Conservation (phyloP, 2,329 filamentous ascomycete species). For the Dothiorella sarmentorum region DNA sequence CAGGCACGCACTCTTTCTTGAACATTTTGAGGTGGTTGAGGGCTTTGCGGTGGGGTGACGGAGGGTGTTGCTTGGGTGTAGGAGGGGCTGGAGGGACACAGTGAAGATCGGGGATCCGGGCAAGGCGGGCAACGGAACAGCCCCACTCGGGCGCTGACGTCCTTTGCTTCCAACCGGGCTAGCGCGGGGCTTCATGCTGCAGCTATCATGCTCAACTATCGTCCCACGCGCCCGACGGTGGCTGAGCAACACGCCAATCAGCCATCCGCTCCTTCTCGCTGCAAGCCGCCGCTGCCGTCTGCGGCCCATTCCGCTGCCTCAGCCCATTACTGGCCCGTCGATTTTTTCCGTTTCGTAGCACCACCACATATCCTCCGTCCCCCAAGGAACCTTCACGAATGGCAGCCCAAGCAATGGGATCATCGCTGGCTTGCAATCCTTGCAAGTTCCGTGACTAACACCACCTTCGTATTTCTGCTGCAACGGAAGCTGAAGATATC, state of each 20-base stretch:
- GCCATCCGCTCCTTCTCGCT: not conserved
- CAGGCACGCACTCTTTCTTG: conserved; percentile 74
- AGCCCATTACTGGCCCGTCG: not conserved
- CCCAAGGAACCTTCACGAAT: not conserved
- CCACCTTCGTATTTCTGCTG: too few species aligned
- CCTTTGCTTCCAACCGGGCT: too few species aligned
- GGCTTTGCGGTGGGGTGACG: conserved; percentile 31
- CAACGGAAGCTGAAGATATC: too few species aligned
- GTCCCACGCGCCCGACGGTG: conserved; percentile 4
- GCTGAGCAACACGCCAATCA: conserved; percentile 5
- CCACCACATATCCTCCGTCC: not conserved
- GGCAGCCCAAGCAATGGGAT: not conserved
- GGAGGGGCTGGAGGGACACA: conserved; percentile 5
- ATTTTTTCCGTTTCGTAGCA: not conserved
- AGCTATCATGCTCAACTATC: not conserved
- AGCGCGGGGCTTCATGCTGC: conserved; percentile 1
- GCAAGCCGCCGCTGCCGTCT: conserved; percentile 6
- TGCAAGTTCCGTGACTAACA: too few species aligned
- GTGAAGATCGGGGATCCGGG: conserved; percentile 18
- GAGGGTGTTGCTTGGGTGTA: not conserved
- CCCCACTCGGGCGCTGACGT: conserved; percentile 18
- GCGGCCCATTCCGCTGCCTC: conserved; percentile 3
- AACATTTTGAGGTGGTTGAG: conserved; percentile 59
- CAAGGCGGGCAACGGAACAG: too few species aligned
- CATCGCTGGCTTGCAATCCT: not conserved